Base-by-base conservation (phyloP, 2,329 filamentous ascomycete genomes). In the Aspergillus persii region DNA sequence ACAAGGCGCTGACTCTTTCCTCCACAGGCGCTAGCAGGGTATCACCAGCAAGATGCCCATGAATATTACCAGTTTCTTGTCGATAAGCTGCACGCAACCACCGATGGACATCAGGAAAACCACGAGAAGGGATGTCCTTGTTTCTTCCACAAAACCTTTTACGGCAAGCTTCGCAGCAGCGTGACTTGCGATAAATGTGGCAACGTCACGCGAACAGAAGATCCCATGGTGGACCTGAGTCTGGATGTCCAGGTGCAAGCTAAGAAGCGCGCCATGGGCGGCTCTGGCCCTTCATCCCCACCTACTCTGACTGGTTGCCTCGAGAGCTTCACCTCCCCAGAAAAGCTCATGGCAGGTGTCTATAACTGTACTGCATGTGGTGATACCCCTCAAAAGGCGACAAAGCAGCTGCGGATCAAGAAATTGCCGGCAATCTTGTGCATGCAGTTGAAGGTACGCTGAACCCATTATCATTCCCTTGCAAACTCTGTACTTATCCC, bases 61-160 rank as follows among this genome's bases (percentile, higher is more conserved):
- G 94, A 98, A 74, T 98, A 96, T 77, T 96, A 97, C 75, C 92
- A 96, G 72, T 97, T 96, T 71, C 84, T 98, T 36, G 89, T 96
- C 39, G 94, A 97, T 77, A 91, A 95, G 68, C 83, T 99, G 15
- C 94, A 97, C 71, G 86, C 90, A 70, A 85, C 79, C 8, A 81
- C 92, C 46, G 95, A 93, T 67, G 88, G 88, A 12, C 88, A 90
- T 64, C 84, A 84, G 44, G 88, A 87, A 70, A 84, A 80, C 66
- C 69, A 74, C 47, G 71, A 73, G 18, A 74, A 76, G 53, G 77
- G 71, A 66, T 98, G 95, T 80, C 86, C 88, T 60, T 99, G 94
- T 76, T 91, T 98, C 68, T 89, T 98, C 66, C 95, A 98, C 74
- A 90, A 94, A 71, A 93, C 91, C 0, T 97, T 97, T 70, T 96